Base-by-base conservation (phyloP, 192 early-diverging fungal species). In the Diversispora epigaea region DNA sequence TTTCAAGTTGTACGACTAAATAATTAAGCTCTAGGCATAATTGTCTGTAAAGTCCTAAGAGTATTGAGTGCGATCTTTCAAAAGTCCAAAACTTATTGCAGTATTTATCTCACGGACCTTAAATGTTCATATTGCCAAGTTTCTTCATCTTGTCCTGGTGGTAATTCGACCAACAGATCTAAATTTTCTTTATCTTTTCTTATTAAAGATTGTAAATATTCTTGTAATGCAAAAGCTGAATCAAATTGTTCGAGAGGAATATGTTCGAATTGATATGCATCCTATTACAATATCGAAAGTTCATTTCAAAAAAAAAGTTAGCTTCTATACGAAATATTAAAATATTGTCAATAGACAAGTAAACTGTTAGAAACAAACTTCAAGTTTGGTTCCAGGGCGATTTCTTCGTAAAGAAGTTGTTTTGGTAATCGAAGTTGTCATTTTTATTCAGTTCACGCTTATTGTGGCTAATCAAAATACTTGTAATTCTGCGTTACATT, bases 71-170 rank as follows among this genome's bases (percentile, higher is more conserved):
- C 4, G 12, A 54, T 54, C 4, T 54, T 54, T 52, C n/a, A 17
- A 54, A 54, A 17, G 14, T 54, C n/a, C 2, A 54, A 17, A 54
- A 49, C 4, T 17, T 54, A 10, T 46, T n/a, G 58, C 56, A 19
- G 77, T 44, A 25, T 6, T 47, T 17, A 44, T 52, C 2, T n/a
- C 22, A 40, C 57, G 41, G 80, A 94, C 89, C 95, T 86, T 76
- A 97, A 81, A 74, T 96, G 95, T 77, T 97, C 95, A 76, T 92
- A 95, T 57, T 93, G 91, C 96, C 96, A 98, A 2, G 89, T 73
- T 22, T 87, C 72, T 14, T 73, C 58, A 68, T 92, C 91, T 12
- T 90, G 80, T 8, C 83, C 86, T 15, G 75, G 45, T 1, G 95
- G 96, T 45, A 90, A 66, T 8, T 83, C 64, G 0, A 93, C 86